phyloP scores from a whole-genome alignment of 441 rosid species.

The Theobroma grandiflorum region DNA sequence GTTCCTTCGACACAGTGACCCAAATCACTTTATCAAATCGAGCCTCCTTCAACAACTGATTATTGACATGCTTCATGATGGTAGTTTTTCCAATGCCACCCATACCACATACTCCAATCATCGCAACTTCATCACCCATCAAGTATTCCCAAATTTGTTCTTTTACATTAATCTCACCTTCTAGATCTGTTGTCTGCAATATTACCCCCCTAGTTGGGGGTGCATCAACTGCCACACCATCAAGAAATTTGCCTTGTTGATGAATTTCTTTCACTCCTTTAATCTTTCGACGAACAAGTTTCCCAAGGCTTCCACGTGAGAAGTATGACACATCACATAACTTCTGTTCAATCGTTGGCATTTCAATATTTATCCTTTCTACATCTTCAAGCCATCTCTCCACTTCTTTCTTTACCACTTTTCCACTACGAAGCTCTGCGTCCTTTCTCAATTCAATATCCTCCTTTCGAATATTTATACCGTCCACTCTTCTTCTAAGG shows the following conservation, averaged over 20 bases:
- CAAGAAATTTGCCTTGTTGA: background rate
- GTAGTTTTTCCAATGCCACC: slow-evolving; percentile 22
- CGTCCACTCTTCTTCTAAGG: background rate
- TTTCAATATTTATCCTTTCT: background rate
- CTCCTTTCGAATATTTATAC: background rate
- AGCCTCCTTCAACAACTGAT: background rate
- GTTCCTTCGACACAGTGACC: slow-evolving; percentile 50
- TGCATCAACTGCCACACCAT: background rate
- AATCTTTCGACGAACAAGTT: background rate
- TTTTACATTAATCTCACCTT: background rate
- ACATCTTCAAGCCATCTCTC: background rate
- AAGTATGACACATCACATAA: background rate
- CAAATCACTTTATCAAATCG: slow-evolving; percentile 43
- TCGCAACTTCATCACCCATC: background rate
- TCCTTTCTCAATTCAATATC: background rate
- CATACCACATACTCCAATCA: slow-evolving; percentile 19
- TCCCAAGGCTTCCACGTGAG: background rate
- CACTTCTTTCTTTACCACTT: background rate
- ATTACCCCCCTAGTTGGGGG: background rate
- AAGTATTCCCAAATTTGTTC: slow-evolving; percentile 7
- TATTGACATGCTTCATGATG: slow-evolving; percentile 20
- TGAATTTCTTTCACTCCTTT: background rate
- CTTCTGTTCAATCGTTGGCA: background rate
- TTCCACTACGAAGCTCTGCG: background rate
- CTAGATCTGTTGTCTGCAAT: background rate